phyloP scores from a whole-genome alignment of 305 asterid species.

The Fraxinus greggii region DNA sequence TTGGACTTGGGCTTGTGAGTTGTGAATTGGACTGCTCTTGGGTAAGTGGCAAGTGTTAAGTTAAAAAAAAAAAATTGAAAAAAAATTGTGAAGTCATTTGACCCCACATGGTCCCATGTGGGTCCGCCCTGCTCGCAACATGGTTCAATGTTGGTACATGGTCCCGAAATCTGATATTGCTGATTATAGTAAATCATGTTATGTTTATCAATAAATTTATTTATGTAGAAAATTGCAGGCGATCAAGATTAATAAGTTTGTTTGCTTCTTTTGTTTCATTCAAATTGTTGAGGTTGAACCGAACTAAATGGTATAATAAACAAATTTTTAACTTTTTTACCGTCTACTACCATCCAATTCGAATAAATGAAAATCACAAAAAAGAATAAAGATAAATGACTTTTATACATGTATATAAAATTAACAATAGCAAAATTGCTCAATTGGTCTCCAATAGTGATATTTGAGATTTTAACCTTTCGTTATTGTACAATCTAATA shows the following conservation, averaged over 20 bases:
- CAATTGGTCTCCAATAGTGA: not conserved
- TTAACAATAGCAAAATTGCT: not conserved
- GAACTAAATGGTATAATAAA: not conserved
- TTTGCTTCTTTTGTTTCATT: not conserved
- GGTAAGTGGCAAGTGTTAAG: too few relatives aligned
- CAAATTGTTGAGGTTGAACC: not conserved
- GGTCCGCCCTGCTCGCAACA: too few relatives aligned
- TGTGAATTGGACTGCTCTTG: too few relatives aligned
- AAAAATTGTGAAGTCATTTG: too few relatives aligned
- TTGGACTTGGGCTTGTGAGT: too few relatives aligned
- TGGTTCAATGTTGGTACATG: too few relatives aligned
- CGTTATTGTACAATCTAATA: not conserved
- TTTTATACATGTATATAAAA: not conserved
- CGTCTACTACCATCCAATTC: not conserved
- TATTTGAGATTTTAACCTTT: not conserved
- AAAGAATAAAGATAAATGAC: not conserved
- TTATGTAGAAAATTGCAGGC: not conserved
- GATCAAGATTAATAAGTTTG: not conserved
- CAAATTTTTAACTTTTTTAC: not conserved
- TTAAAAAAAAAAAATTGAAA: too few relatives aligned
- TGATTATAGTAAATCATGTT: too few relatives aligned
- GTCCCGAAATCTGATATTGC: too few relatives aligned
- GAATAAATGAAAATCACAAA: not conserved
- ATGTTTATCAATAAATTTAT: not conserved
- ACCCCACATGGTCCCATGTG: too few relatives aligned